Percentiles rank a stretch among this genome's conserved stretches.
Conservation (phyloP, 1,284 basidiomycete genomes). For the Taiwanofungus camphoratus region DNA sequence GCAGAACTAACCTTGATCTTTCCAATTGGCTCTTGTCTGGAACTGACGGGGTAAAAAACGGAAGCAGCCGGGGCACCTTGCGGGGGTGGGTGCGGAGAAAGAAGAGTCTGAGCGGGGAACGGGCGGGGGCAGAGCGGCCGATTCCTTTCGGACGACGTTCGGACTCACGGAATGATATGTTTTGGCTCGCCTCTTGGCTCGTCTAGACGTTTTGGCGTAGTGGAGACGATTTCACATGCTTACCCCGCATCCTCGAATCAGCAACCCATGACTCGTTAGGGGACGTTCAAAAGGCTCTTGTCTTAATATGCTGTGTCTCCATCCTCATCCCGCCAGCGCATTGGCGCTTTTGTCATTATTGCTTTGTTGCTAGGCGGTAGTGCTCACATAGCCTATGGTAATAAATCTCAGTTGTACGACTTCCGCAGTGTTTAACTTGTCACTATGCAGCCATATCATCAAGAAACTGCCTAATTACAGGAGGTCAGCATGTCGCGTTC, state of each 20-base stretch:
- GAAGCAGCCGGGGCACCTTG: constrained; percentile 1
- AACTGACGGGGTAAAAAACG: constrained; percentile 9
- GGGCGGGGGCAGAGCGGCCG: neutral
- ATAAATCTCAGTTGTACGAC: neutral
- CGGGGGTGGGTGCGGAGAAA: constrained; percentile 8
- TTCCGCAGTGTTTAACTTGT: neutral
- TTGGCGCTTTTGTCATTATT: neutral
- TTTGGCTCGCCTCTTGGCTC: too few species aligned
- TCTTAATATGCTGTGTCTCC: neutral
- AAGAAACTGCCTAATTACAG: neutral
- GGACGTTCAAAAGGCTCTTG: neutral
- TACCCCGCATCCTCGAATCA: neutral
- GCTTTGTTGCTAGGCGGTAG: too few species aligned
- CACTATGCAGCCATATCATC: neutral
- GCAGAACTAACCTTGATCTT: too few species aligned
- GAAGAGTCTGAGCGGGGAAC: too few species aligned
- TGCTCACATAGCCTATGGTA: too few species aligned
- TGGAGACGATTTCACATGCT: neutral
- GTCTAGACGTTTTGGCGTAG: too few species aligned
- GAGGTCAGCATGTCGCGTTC: constrained; percentile 46
- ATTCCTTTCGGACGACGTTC: neutral
- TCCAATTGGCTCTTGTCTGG: too few species aligned
- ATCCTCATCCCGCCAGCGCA: neutral
- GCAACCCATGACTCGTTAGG: neutral
- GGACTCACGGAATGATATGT: neutral